These are phyloP conservation scores for Mariannaea elegans DNA, from an alignment of 2,329 filamentous ascomycete genomes.

Conservation along the genomic window DNA sequence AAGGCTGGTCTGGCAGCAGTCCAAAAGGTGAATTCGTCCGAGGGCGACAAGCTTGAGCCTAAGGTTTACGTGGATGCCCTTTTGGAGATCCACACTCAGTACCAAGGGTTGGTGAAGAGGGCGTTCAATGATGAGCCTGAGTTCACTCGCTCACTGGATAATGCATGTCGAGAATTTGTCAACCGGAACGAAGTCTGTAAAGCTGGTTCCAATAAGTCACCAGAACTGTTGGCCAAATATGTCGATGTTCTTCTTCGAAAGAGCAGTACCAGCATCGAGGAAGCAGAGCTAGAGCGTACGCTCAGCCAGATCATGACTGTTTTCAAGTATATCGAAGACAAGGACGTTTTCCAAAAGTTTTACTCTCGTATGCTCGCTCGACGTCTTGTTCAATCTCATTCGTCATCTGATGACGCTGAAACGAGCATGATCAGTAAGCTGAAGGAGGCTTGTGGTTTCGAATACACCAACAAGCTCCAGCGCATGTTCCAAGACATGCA, in stretches of 20 bases:
- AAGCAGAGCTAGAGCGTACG: constrained; percentile 89
- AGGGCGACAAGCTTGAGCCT: constrained; percentile 90
- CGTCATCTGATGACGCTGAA: constrained; percentile 95
- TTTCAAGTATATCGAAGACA: constrained; percentile 99
- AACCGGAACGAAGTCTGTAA: constrained; percentile 98
- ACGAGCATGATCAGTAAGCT: constrained; percentile 99
- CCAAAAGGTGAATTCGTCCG: constrained; percentile 85
- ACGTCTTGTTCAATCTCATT: constrained; percentile 92
- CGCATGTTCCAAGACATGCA: constrained; percentile 99
- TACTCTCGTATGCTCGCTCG: constrained; percentile 97
- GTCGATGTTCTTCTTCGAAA: constrained; percentile 93
- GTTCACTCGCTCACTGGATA: constrained; percentile 94
- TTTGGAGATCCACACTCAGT: constrained; percentile 92
- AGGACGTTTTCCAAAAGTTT: constrained; percentile 99
- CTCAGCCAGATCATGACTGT: constrained; percentile 97
- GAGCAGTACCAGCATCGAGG: constrained; percentile 90
- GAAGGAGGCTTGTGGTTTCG: constrained; percentile 97
- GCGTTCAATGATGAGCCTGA: constrained; percentile 96
- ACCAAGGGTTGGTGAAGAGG: constrained; percentile 87
- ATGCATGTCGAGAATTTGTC: constrained; percentile 97
- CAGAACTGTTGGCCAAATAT: constrained; percentile 94
- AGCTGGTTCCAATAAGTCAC: constrained; percentile 90
- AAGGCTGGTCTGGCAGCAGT: constrained; percentile 89
- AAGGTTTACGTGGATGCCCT: constrained; percentile 97
- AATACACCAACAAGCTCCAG: constrained; percentile 99